phyloP scores from a whole-genome alignment of 345 rosid species.

The Brassica cretica region DNA sequence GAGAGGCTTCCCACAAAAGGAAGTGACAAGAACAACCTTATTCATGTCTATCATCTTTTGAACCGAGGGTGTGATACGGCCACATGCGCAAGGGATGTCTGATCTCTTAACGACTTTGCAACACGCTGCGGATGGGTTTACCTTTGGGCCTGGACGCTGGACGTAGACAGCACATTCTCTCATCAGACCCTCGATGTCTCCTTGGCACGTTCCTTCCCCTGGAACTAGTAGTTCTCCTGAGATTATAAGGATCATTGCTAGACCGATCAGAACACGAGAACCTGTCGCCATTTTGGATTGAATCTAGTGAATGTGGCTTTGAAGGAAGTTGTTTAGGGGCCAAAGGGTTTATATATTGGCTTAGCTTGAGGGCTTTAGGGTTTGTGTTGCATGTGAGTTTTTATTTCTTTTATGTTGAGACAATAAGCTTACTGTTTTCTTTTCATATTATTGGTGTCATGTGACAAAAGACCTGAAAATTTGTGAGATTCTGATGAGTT shows the following conservation, averaged over 20 bases:
- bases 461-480: constrained; percentile 22
- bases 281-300: constrained; percentile 8
- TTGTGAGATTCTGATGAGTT: constrained; percentile 17
- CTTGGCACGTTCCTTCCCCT: constrained; percentile 36
- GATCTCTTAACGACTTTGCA: constrained; percentile 35
- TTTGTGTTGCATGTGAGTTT: constrained; percentile 22
- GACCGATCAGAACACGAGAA: constrained; percentile 10
- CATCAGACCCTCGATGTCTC: constrained; percentile 40
- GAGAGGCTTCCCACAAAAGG: constrained; percentile 43
- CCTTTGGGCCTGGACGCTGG: constrained; percentile 39
- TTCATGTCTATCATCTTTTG: constrained; percentile 38
- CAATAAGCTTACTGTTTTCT: neutral
- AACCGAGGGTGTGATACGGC: constrained; percentile 30
- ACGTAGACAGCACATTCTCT: constrained; percentile 43
- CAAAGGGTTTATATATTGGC: constrained; percentile 24
- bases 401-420: neutral
- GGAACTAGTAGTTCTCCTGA: constrained; percentile 28
- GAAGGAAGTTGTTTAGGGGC: neutral
- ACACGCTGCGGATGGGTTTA: constrained; percentile 35
- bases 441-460: constrained; percentile 26
- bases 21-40: constrained; percentile 39
- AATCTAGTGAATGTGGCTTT: neutral
- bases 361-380: neutral
- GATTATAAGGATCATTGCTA: constrained; percentile 27
- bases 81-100: constrained; percentile 37